Evolutionary conservation across 345 rosid species (phyloP).

Genomic region (Boechera stricta): DNA sequence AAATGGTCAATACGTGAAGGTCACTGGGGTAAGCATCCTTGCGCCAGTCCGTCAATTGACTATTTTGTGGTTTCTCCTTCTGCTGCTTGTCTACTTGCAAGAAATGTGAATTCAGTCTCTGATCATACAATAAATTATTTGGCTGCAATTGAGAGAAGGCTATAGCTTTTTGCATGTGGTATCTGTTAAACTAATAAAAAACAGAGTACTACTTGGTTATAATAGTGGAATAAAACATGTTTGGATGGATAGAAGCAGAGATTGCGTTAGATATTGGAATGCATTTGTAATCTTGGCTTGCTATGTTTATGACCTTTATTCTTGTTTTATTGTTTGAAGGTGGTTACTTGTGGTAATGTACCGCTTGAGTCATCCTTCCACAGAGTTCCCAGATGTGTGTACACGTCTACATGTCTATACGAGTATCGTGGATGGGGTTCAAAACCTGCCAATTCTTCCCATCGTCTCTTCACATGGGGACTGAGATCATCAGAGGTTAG

Average conservation of each 20-base stretch:
- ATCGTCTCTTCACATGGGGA: conserved; percentile 49
- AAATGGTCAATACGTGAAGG: conserved; percentile 96
- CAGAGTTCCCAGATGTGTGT: conserved; percentile 86
- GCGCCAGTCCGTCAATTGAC: neutral
- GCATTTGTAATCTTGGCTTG: conserved; percentile 19
- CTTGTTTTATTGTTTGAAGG: conserved; percentile 52
- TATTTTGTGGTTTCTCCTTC: neutral
- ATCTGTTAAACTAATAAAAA: neutral
- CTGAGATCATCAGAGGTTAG: conserved; percentile 58
- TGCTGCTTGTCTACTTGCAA: conserved; percentile 23
- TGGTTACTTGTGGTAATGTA: conserved; percentile 96
- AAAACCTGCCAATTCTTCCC: conserved; percentile 77
- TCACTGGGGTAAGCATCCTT: conserved; percentile 88
- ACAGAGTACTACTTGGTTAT: conserved; percentile 13
- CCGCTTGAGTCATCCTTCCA: conserved; percentile 94
- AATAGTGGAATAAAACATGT: conserved; percentile 12
- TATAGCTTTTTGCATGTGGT: neutral
- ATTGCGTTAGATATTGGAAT: conserved; percentile 16
- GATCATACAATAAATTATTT: neutral
- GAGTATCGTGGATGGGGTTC: conserved; percentile 89
- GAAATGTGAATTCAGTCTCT: neutral
- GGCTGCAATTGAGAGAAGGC: conserved; percentile 7
- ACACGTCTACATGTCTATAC: conserved; percentile 79
- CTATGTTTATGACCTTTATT: conserved; percentile 27
- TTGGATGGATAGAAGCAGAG: conserved; percentile 17